Evolutionary conservation across 139 green algal species (phyloP).

Genomic region (Choricystis sp.): DNA sequence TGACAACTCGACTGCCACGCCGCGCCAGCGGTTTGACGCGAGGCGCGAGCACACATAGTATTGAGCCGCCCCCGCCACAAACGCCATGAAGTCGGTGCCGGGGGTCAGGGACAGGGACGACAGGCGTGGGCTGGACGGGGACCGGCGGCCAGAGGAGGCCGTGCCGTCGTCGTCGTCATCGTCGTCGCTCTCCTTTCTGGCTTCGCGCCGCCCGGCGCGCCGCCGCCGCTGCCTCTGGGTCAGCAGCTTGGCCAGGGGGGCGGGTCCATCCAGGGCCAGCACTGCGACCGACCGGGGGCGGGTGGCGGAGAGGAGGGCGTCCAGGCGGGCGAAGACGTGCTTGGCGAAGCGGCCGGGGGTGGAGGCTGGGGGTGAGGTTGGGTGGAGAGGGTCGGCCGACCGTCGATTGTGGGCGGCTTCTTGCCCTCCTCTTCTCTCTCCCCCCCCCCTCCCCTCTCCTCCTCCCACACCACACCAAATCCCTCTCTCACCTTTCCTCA

Average conservation of each 20-base stretch:
- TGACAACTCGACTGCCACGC: conserved; percentile 59
- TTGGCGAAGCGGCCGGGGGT: conserved; percentile 38
- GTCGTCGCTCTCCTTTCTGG: background rate
- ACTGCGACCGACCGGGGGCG: conserved; percentile 47
- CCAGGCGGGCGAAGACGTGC: conserved; percentile 37
- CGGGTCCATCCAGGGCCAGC: conserved; percentile 61
- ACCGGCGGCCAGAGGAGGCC: background rate
- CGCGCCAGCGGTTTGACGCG: conserved; percentile 9
- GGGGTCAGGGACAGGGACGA: conserved; percentile 33
- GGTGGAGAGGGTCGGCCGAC: background rate
- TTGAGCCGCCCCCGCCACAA: conserved; percentile 40
- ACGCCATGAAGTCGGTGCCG: conserved; percentile 61
- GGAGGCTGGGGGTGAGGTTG: conserved; percentile 12
- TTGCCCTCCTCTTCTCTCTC: no score
- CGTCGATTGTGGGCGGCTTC: background rate
- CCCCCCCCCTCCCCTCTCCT: no score
- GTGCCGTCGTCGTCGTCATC: background rate
- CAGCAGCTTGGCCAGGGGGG: conserved; percentile 73
- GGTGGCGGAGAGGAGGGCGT: conserved; percentile 31
- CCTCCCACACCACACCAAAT: no score
- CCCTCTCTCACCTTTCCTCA: background rate
- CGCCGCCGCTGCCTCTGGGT: conserved; percentile 42
- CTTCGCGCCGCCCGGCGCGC: background rate
- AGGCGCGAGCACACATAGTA: conserved; percentile 45
- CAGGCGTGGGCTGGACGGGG: background rate